Base-by-base conservation (phyloP, 192 early-diverging fungal genomes). In the Mortierella alpina region DNA sequence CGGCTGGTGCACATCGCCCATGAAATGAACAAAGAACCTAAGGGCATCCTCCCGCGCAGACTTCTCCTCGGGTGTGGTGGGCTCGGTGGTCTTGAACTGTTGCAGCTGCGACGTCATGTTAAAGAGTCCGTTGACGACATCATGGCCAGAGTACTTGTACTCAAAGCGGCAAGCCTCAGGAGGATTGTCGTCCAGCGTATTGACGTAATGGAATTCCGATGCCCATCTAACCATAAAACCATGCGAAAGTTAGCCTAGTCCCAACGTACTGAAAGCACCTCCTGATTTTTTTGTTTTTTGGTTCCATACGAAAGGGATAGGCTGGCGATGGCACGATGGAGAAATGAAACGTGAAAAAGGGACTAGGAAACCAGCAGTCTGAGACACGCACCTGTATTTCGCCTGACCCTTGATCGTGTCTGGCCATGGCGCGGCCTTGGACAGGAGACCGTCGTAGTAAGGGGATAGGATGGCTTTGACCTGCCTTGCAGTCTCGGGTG, bases 1-100 rank as follows among this genome's bases (percentile, higher is more conserved):
- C 7, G 86, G 86, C 44, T 85, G 81, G 57, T 85, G 84, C 10
- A 87, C 55, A 74, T 87, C 86, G 11, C 86, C 86, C 68, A 87
- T 73, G 58, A 87, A 87, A 46, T 87, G 86, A 6, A 87, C 83
- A 59, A 87, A 75, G 67, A 87, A 85, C 50, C 70, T 68, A 44
- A 85, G 42, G 1, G 86, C 86, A 15, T 83, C 84, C 47, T 79
- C 85, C 6, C 78, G 63, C 5, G 31, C 42, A 4, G 64, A 54
- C 41, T 50, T 72, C 10, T 68, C 53, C 18, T 72, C 77, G 0
- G 70, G 70, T 20, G 70, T 68, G 20, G 54, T 56, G 22, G 69
- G 77, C 59, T 56, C 51, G 20, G 22, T 15, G 0, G 50, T 15
- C 41, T 72, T 72, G 66, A 57, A 80, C 6, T 80, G 70, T 23